Base-by-base conservation (phyloP, 148 eudicot species). In the Talinum fruticosum region DNA sequence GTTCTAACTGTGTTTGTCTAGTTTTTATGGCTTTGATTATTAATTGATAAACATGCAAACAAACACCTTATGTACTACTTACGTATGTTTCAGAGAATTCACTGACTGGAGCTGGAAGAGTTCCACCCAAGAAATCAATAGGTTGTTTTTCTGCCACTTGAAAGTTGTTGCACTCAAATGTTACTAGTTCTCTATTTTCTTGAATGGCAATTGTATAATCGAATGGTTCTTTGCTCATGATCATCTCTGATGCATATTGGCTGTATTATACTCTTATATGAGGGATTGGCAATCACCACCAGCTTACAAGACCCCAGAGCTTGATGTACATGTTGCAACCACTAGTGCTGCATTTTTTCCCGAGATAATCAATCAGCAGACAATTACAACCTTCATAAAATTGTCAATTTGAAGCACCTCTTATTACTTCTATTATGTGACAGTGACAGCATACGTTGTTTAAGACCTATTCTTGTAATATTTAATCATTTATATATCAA, bases 291-390 rank as follows among this genome's bases (percentile, higher is more conserved):
- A 2, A 51, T 76, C 38, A 85, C 83, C 66, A 76, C 72, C 72
- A 82, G 82, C 70, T 30, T 82, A 35, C 87, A 85, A 82, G 87
- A 85, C 64, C 81, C 71, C 18, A 73, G 69, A 77, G 79, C 76
- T 71, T 69, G 64, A 41, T 14, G 49, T 41, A 18, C 57, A 1
- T 2, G 15, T 2, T 16, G 13, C 19, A 49, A 49, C 0, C 1
- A 49, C 4, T 13, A 5, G 10, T 47, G 53, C 53, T 47, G 53
- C 15, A 47, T 47, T 47, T 47, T 47, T 2, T 47, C 18, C 6
- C 18, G 45, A 5, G 5, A 47, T 47, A 10, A 47, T 8, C 53
- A 47, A 47, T 47, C 6, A 47, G 53, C 53, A 47, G 53, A 47
- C n/a, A n/a, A n/a, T n/a, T n/a, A n/a, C n/a, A n/a, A n/a, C n/a